Conservation (phyloP, 495 filamentous ascomycete genomes). For the Articulospora tetracladia region DNA sequence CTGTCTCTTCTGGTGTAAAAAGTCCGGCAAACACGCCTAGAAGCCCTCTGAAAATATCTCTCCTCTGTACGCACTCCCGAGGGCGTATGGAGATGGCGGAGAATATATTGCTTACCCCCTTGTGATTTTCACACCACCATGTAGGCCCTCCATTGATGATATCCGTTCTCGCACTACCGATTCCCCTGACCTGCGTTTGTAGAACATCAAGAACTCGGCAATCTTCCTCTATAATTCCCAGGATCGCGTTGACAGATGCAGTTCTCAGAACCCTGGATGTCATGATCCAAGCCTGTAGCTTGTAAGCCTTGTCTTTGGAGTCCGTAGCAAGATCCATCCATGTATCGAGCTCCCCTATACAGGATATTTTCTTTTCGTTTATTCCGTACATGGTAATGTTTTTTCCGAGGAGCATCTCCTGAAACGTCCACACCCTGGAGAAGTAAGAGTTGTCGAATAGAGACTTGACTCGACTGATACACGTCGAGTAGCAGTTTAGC, state of each 20-base stretch:
- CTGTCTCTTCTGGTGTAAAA: conserved; percentile 10
- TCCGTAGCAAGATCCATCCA: conserved; percentile 29
- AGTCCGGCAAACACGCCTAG: conserved; percentile 19
- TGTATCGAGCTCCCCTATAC: conserved; percentile 21
- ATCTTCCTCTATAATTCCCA: conserved; percentile 19
- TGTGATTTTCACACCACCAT: conserved; percentile 26
- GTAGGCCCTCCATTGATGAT: conserved; percentile 24
- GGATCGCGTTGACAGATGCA: conserved; percentile 13
- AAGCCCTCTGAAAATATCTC: conserved; percentile 20
- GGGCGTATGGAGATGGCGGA: conserved; percentile 24
- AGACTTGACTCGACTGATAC: conserved; percentile 17
- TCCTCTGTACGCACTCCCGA: background rate
- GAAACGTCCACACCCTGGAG: conserved; percentile 20
- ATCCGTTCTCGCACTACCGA: conserved; percentile 22
- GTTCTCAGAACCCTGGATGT: conserved; percentile 13
- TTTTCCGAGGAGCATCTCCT: conserved; percentile 30
- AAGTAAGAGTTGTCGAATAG: conserved; percentile 28
- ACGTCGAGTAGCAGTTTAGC: conserved; percentile 26
- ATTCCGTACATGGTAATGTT: conserved; percentile 25
- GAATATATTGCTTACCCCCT: conserved; percentile 26
- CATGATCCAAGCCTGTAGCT: conserved; percentile 23
- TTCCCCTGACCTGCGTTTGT: conserved; percentile 23
- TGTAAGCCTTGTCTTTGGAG: conserved; percentile 23
- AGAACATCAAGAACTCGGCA: background rate
- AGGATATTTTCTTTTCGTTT: conserved; percentile 6